Evolutionary conservation across 768 basidiomycete species (phyloP).

Genomic region (Phylloporus scabripes): DNA sequence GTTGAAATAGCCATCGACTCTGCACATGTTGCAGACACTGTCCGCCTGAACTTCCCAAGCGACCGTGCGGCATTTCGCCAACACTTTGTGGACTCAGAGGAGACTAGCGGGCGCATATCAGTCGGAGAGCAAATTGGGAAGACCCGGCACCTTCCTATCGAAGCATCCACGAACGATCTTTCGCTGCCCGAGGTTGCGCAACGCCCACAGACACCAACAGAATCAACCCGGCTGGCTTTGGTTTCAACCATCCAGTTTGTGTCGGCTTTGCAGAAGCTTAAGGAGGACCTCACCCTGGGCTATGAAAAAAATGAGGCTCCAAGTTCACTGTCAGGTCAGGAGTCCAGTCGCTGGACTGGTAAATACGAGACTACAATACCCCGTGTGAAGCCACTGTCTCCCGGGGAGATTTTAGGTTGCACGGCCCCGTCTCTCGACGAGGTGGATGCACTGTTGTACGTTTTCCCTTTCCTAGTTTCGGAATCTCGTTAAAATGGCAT

Average conservation of each 20-base stretch:
- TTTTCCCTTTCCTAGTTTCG: conserved; percentile 4
- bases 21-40: conserved; percentile 71
- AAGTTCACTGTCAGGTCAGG: conserved; percentile 1
- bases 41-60: conserved; percentile 86
- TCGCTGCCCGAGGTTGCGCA: conserved; percentile 7
- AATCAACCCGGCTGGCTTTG: conserved; percentile 71
- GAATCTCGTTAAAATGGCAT: conserved; percentile 3
- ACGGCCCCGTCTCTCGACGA: conserved; percentile 79
- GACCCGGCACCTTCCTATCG: conserved; percentile 54
- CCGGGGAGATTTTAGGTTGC: conserved; percentile 95
- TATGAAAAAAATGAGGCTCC: conserved; percentile 12
- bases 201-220: conserved; percentile 14
- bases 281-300: conserved; percentile 63
- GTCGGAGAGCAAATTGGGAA: conserved; percentile 40
- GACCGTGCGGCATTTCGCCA: conserved; percentile 62
- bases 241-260: conserved; percentile 99
- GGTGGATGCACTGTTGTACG: conserved; percentile 90
- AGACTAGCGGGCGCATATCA: conserved; percentile 41
- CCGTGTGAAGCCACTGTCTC: conserved; percentile 85
- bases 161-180: conserved; percentile 26
- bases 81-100: conserved; percentile 54
- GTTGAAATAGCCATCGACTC: conserved; percentile 96
- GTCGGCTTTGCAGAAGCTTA: conserved; percentile 81
- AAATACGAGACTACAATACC: conserved; percentile 76
- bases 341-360: conserved; percentile 43